Evolutionary conservation across 2,329 filamentous ascomycete species (phyloP).

Genomic region (Pseudopithomyces chartarum): DNA sequence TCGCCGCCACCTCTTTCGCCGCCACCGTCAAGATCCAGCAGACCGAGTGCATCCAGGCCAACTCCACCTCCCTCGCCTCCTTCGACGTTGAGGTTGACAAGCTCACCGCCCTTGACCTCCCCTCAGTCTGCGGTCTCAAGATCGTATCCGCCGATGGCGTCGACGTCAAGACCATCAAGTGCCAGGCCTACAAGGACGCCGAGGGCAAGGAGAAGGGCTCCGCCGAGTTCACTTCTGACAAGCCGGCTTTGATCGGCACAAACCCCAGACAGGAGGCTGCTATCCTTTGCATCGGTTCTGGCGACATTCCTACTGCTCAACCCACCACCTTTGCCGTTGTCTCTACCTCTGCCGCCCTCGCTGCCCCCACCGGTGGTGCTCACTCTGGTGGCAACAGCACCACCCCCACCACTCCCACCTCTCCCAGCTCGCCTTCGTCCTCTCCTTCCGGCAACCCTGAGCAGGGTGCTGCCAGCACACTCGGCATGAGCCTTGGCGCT

Average conservation of each 20-base stretch:
- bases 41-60: conserved; percentile 17
- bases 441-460: background rate
- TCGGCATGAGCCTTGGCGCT: conserved; percentile 11
- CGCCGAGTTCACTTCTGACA: conserved; percentile 22
- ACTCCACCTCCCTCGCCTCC: conserved; percentile 11
- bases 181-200: conserved; percentile 30
- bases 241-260: conserved; percentile 27
- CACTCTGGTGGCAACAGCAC: conserved; percentile 3
- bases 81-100: conserved; percentile 21
- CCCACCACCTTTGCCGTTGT: conserved; percentile 6
- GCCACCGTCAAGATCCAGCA: conserved; percentile 24
- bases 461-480: background rate
- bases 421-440: background rate
- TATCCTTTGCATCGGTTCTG: conserved; percentile 17
- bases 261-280: conserved; percentile 27
- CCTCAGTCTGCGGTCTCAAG: conserved; percentile 30
- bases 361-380: conserved; percentile 1
- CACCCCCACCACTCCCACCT: conserved; percentile 5
- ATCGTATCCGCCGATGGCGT: conserved; percentile 23
- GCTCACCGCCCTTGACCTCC: conserved; percentile 18
- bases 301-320: conserved; percentile 1
- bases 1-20: conserved; percentile 13
- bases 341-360: conserved; percentile 6
- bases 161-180: conserved; percentile 21
- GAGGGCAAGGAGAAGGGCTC: conserved; percentile 23